These are phyloP conservation scores for Scheffersomyces insectosa DNA, from an alignment of 1,139 yeast genomes.

Conservation along the genomic window DNA sequence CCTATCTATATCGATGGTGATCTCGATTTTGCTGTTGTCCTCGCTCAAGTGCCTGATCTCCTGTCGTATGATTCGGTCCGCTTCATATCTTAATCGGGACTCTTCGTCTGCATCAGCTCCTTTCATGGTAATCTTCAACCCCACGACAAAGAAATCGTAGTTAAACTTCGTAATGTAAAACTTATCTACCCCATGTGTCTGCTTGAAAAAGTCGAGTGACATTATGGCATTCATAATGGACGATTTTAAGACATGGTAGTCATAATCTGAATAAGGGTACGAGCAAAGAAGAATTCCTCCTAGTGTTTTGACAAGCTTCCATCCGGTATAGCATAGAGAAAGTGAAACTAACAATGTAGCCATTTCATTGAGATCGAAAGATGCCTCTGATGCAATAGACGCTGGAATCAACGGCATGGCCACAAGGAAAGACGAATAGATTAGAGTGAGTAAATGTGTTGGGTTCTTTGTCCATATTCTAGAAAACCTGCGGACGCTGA, in stretches of 20 bases:
- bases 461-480: conserved; percentile 48
- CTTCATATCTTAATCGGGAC: conserved; percentile 52
- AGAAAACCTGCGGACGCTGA: conserved; percentile 7
- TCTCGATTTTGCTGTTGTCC: conserved; percentile 45
- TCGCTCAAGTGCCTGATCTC: conserved; percentile 23
- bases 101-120: conserved; percentile 78
- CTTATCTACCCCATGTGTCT: conserved; percentile 47
- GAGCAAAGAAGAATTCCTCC: conserved; percentile 56
- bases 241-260: conserved; percentile 37
- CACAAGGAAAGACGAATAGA: conserved; percentile 46
- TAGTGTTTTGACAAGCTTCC: conserved; percentile 51
- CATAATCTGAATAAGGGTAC: conserved; percentile 48
- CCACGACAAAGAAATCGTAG: conserved; percentile 56
- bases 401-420: conserved; percentile 36
- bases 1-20: conserved; percentile 63
- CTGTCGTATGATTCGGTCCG: conserved; percentile 46
- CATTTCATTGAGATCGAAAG: conserved; percentile 46
- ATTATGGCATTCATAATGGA: conserved; percentile 39
- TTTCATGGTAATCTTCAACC: conserved; percentile 54
- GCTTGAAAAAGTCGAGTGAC: conserved; percentile 50
- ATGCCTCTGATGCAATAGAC: conserved; percentile 26
- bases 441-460: conserved; percentile 60
- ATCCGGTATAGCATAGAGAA: conserved; percentile 53
- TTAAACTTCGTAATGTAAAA: conserved; percentile 63
- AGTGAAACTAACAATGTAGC: conserved; percentile 54